A percentile compares a stretch with the other conserved stretches of the same genome.
Evolutionary conservation across 2,329 filamentous ascomycete species (phyloP).

Genomic region (Hypoxylon sp.): DNA sequence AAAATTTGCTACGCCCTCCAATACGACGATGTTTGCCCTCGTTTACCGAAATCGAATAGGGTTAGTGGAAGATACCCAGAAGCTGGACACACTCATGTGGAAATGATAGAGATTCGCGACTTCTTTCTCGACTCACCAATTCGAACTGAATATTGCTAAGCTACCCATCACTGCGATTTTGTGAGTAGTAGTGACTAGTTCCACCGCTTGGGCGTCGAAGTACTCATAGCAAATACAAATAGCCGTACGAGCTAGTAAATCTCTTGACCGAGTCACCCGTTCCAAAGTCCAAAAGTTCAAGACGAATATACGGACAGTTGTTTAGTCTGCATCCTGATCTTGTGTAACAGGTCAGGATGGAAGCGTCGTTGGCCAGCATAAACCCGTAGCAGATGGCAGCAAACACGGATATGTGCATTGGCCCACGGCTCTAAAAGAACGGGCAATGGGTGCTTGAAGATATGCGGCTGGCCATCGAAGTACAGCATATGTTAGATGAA

Average conservation of each 20-base stretch:
- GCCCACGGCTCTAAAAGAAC: neutral
- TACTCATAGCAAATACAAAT: constrained; percentile 5
- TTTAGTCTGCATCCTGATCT: neutral
- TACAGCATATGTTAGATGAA: neutral
- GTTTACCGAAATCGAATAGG: constrained; percentile 22
- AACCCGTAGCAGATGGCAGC: constrained; percentile 10
- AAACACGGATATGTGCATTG: constrained; percentile 32
- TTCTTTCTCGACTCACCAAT: constrained; percentile 5
- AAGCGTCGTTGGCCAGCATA: constrained; percentile 1
- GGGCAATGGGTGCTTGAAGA: neutral
- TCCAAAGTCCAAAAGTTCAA: neutral
- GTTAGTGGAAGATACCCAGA: constrained; percentile 34
- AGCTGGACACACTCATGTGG: constrained; percentile 21
- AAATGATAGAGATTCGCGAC: constrained; percentile 15
- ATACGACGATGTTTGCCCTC: constrained; percentile 8
- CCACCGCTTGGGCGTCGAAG: neutral
- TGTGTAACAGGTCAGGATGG: neutral
- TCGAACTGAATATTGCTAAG: constrained; percentile 1
- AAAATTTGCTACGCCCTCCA: constrained; percentile 37
- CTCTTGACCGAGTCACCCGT: neutral
- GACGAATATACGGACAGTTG: neutral
- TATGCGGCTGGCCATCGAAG: neutral
- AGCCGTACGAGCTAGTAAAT: constrained; percentile 3
- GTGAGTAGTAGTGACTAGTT: constrained; percentile 11
- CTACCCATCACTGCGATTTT: neutral